Base-by-base conservation (phyloP, 306 rosid species). In the Hippophae tibetana region DNA sequence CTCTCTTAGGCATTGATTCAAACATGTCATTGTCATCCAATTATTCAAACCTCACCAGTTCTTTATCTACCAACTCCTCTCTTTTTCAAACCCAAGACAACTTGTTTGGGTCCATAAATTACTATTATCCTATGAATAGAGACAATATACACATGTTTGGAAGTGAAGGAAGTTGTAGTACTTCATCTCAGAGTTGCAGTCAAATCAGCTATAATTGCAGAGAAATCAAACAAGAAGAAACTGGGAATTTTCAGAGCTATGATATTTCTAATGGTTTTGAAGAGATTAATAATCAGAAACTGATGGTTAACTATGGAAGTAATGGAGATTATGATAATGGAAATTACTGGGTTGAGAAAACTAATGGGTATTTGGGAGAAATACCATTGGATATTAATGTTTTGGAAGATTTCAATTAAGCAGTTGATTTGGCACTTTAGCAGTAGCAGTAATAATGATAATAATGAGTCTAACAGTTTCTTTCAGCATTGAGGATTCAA, bases 171-270 rank as follows among this genome's bases (percentile, higher is more conserved):
- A 88, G 94, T 61, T 82, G 38, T 31, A 31, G 80, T 54, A 74
- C 63, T 43, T 88, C 94, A 6, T 85, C 94, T 53, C 94, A 81
- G 5, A 47, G 13, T 57, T 94, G 90, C 6, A 84, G 95, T 65
- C 81, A 81, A 65, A 76, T 55, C 46, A 31, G 72, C 46, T 78
- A 67, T 58, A 74, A 73, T n/a, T 69, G 68, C n/a, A 60, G 62
- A 43, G 76, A 69, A 43, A 66, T 78, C 31, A 82, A 81, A 42
- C 87, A 82, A 61, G 84, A 78, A 10, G 86, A 80, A 57, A 69
- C 8, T 31, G 50, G 40, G 3, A 43, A 43, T 62, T 47, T 63
- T 18, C 53, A 49, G 25, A 49, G 53, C 53, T 49, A 49, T 49
- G 14, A 49, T 13, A 49, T 10, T 49, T 6, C 8, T 5, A 51